phyloP scores from a whole-genome alignment of 208 protist genomes.

The Acanthamoeba royreba region DNA sequence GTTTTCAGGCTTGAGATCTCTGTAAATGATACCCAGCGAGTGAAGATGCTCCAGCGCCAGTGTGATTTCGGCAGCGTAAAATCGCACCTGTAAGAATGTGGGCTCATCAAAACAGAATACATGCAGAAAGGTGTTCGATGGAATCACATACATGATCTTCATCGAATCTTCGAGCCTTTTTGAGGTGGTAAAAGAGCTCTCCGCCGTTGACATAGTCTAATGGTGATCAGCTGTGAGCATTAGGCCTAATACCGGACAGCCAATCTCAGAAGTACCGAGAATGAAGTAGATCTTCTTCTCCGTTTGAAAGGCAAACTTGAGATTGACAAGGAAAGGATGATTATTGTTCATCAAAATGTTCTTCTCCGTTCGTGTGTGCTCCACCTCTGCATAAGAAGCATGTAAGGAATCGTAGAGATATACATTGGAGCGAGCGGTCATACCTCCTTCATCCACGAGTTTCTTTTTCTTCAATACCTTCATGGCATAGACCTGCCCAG shows the following conservation, averaged over 20 bases:
- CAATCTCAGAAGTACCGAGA: background rate
- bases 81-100: background rate
- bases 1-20: constrained; percentile 74
- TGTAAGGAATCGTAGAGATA: background rate
- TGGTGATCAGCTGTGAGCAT: constrained; percentile 49
- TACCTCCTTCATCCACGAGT: background rate
- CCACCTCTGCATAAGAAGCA: background rate
- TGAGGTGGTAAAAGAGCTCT: constrained; percentile 33
- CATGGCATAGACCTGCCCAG: constrained; percentile 79
- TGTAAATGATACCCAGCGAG: constrained; percentile 59
- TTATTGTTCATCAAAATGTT: constrained; percentile 62
- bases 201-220: constrained; percentile 79
- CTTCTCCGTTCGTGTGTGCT: constrained; percentile 64
- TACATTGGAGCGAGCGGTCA: background rate
- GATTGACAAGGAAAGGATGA: constrained; percentile 75
- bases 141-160: background rate
- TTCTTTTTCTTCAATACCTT: constrained; percentile 76
- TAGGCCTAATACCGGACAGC: too few relatives aligned
- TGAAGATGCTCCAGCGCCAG: constrained; percentile 77
- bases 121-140: constrained; percentile 46
- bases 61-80: constrained; percentile 77
- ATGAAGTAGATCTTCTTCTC: constrained; percentile 61
- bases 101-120: background rate
- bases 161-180: background rate
- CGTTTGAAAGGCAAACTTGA: constrained; percentile 81